Evolutionary conservation across 1,284 basidiomycete genomes (phyloP), one percentile per base, ranked within the genome.

Genomic region (Papiliotrema terrestris): DNA sequence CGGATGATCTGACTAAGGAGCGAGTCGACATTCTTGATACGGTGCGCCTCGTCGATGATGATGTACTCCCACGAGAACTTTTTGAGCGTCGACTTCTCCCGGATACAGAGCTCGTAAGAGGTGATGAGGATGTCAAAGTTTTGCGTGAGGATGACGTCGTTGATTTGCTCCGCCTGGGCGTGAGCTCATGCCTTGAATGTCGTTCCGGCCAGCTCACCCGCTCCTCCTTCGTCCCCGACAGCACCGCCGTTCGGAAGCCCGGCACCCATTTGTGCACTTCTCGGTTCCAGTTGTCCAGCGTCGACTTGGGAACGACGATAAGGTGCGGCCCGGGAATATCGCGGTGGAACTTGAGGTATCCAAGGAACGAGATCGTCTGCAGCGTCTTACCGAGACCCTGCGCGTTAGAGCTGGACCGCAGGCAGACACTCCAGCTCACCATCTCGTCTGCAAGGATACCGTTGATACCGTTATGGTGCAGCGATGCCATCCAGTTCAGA

Each of bases 11-110:
- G 92, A 17, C 88, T 88, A 13, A 99, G 83, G 67, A 98, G 88
- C 29, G 92, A 97, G 73, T 98, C 92, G 67, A 95, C 93, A 68
- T 98, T 98, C 81, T 98, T 98, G 84, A 99, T 98, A 38, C 95
- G 88, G 72, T 98, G 96, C 0, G 95, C 96, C 78, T 99, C 96
- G 78, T 99, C 95, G 70, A 99, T 98, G 65, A 92, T 83, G 75
- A 98, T 98, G 78, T 98, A 98, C 78, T 96, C 91, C 82, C 97
- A 98, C 0, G 88, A 89, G 69, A 98, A 91, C 76, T 95, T 96
- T 78, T 91, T 93, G 64, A 98, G 82, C 0, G 88, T 83, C 25
- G 84, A 83, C 78, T 94, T 93, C 72, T 98, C 96, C 66, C 96
- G 91, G 57, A 98, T 83, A 73, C 93, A 97, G 67, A 98, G 90